Evolutionary conservation across 1,139 yeast species (phyloP).

Genomic region (Hansenula sp.): DNA sequence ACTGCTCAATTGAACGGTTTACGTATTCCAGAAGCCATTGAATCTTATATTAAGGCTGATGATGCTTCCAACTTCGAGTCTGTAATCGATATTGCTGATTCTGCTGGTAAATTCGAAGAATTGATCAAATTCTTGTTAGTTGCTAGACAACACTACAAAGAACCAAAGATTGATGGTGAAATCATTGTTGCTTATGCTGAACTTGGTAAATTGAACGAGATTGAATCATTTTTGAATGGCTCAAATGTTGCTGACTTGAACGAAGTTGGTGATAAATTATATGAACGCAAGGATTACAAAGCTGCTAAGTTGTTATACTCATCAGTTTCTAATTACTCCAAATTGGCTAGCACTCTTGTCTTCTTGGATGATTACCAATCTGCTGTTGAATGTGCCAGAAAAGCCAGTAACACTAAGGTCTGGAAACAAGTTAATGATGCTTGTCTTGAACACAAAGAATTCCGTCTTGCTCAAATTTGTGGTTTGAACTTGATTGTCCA

Average conservation of each 20-base stretch:
- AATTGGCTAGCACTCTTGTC: constrained; percentile 91
- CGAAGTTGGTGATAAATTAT: constrained; percentile 85
- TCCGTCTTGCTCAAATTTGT: constrained; percentile 96
- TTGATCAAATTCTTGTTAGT: constrained; percentile 79
- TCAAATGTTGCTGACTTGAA: constrained; percentile 93
- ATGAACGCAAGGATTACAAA: constrained; percentile 76
- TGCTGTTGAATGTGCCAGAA: constrained; percentile 98
- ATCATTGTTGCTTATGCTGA: constrained; percentile 84
- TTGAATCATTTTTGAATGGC: constrained; percentile 78
- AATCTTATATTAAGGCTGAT: constrained; percentile 82
- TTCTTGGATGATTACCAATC: constrained; percentile 89
- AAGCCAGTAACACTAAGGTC: constrained; percentile 88
- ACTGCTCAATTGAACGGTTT: constrained; percentile 93
- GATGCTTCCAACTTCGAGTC: constrained; percentile 89
- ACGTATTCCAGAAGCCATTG: constrained; percentile 87
- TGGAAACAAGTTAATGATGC: constrained; percentile 99
- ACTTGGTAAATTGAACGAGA: constrained; percentile 69
- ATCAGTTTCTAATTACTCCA: constrained; percentile 88
- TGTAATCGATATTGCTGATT: constrained; percentile 92
- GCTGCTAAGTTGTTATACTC: constrained; percentile 90
- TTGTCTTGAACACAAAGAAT: constrained; percentile 92
- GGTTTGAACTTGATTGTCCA: constrained; percentile 95
- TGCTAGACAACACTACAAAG: constrained; percentile 94
- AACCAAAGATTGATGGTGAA: constrained; percentile 90
- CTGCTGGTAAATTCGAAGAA: constrained; percentile 95